Conservation (phyloP, 208 protist genomes). For the Acanthamoeba lugdunensis region DNA sequence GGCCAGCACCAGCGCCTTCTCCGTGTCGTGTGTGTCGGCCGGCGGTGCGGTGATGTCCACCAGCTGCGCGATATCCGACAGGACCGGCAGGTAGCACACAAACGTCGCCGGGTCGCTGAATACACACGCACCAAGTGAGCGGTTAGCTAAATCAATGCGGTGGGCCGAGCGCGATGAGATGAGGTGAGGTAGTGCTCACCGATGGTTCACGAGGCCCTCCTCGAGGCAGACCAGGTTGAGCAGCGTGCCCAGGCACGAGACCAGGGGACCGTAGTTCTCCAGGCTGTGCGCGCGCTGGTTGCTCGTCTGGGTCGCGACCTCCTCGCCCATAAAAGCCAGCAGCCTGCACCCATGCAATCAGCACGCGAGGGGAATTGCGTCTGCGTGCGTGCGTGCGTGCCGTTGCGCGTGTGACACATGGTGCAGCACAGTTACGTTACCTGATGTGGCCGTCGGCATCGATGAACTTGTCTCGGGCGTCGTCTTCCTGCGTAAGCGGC, state of each 20-base stretch:
- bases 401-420: neutral
- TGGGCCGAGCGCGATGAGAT: neutral
- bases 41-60: conserved; percentile 6
- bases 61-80: neutral
- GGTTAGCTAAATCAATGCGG: neutral
- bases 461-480: conserved; percentile 46
- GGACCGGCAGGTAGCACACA: conserved; percentile 23
- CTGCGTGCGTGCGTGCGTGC: no score
- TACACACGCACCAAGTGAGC: neutral
- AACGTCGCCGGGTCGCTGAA: neutral
- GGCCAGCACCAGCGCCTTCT: conserved; percentile 58
- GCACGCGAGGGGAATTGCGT: neutral
- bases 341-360: neutral
- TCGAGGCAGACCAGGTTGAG: conserved; percentile 68
- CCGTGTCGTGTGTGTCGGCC: neutral
- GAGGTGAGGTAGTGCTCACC: neutral
- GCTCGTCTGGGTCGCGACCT: neutral
- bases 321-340: conserved; percentile 2
- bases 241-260: conserved; percentile 49
- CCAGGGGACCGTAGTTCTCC: conserved; percentile 47
- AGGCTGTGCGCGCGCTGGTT: neutral
- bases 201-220: conserved; percentile 12
- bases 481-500: conserved; percentile 54
- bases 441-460: conserved; percentile 54
- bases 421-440: neutral